phyloP scores from a whole-genome alignment of 1,284 basidiomycete species.

The Tilletia setariae region DNA sequence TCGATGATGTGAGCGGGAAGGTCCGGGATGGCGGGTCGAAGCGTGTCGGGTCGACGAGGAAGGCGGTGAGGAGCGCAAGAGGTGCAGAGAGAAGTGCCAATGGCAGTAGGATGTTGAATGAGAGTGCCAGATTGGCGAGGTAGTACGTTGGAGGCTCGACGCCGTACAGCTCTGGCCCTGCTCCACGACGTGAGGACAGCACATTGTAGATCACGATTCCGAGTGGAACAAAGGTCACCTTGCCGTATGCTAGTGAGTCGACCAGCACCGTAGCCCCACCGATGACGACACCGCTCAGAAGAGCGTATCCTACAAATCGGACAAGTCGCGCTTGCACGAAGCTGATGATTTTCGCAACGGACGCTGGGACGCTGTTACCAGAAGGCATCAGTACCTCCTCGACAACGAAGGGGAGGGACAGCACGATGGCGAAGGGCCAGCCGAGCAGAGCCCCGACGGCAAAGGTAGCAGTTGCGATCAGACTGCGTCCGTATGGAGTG shows the following conservation, averaged over 20 bases:
- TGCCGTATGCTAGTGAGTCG: conserved; percentile 85
- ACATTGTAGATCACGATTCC: conserved; percentile 94
- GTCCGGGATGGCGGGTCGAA: conserved; percentile 67
- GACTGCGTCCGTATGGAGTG: conserved; percentile 35
- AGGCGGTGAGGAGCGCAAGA: conserved; percentile 70
- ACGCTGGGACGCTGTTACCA: conserved; percentile 50
- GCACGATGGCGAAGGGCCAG: conserved; percentile 88
- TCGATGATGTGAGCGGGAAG: neutral
- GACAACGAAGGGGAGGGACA: conserved; percentile 81
- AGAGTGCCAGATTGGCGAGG: conserved; percentile 66
- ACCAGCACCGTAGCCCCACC: conserved; percentile 57
- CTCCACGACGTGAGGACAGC: conserved; percentile 63
- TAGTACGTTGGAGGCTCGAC: conserved; percentile 70
- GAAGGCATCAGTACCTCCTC: conserved; percentile 82
- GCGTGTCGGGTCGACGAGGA: conserved; percentile 69
- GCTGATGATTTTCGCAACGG: conserved; percentile 9
- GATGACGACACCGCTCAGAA: conserved; percentile 65
- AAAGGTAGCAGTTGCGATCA: conserved; percentile 67
- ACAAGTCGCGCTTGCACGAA: conserved; percentile 59
- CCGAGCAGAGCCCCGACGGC: conserved; percentile 83
- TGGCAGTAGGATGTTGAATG: conserved; percentile 82
- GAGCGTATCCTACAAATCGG: conserved; percentile 64
- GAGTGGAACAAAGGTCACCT: conserved; percentile 74
- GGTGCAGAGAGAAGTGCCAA: conserved; percentile 66
- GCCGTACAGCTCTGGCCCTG: conserved; percentile 85